phyloP scores from a whole-genome alignment of 352 stramenopile species.

The Phytophthora constricta region DNA sequence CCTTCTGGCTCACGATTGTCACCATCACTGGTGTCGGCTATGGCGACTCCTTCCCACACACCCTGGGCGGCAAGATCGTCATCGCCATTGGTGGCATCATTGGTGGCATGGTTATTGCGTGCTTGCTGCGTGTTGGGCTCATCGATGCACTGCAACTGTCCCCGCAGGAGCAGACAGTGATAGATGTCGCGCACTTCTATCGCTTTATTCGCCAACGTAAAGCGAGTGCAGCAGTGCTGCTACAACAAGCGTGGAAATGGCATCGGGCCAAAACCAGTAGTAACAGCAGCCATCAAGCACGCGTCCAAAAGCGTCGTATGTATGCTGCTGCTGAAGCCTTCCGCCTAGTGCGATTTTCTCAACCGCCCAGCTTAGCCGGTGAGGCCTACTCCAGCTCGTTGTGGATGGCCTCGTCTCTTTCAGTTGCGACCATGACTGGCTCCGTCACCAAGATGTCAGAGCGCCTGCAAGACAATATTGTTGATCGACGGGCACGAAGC shows the following conservation, averaged over 20 bases:
- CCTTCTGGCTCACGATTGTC: constrained; percentile 72
- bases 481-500: neutral
- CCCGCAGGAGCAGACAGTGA: constrained; percentile 61
- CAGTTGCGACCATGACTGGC: constrained; percentile 12
- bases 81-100: constrained; percentile 66
- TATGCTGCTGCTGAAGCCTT: constrained; percentile 58
- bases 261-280: constrained; percentile 16
- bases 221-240: constrained; percentile 45
- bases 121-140: constrained; percentile 63
- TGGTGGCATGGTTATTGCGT: constrained; percentile 64
- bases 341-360: constrained; percentile 58
- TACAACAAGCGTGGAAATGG: constrained; percentile 56
- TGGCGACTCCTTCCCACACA: constrained; percentile 56
- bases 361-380: constrained; percentile 32
- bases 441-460: constrained; percentile 34
- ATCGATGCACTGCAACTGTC: constrained; percentile 63
- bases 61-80: constrained; percentile 60
- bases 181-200: constrained; percentile 70
- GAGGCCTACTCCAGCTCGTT: constrained; percentile 12
- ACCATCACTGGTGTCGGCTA: constrained; percentile 73
- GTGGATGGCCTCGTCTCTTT: constrained; percentile 11
- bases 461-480: constrained; percentile 22
- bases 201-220: constrained; percentile 51
- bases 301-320: constrained; percentile 36
- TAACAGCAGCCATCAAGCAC: constrained; percentile 6